Evolutionary conservation across 306 rosid species (phyloP).

Genomic region (Vicia sativa): DNA sequence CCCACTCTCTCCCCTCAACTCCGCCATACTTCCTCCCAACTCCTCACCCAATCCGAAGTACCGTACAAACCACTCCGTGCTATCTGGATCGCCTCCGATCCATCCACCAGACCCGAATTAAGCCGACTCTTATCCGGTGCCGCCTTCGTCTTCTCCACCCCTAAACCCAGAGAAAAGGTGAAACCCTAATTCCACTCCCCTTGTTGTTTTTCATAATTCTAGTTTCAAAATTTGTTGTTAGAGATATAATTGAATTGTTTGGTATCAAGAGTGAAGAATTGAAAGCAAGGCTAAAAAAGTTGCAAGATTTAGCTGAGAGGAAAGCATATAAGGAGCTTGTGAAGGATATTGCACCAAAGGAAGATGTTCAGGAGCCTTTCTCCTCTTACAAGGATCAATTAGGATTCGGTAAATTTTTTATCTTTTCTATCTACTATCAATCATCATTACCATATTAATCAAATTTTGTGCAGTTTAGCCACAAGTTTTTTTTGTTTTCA

Average conservation of each 20-base stretch:
- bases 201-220: neutral
- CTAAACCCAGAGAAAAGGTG: conserved; percentile 89
- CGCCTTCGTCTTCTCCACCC: conserved; percentile 60
- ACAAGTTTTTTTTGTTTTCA: neutral
- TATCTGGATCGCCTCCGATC: conserved; percentile 58
- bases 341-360: conserved; percentile 66
- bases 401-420: conserved; percentile 64
- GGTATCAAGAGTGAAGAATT: conserved; percentile 76
- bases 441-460: neutral
- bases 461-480: conserved; percentile 12
- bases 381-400: conserved; percentile 92
- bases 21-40: conserved; percentile 57
- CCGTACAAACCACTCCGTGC: conserved; percentile 61
- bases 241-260: no score
- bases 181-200: neutral
- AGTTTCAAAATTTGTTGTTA: no score
- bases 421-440: conserved; percentile 11
- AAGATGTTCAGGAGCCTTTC: conserved; percentile 66
- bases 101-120: conserved; percentile 53
- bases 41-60: conserved; percentile 47
- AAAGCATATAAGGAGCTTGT: conserved; percentile 84
- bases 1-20: conserved; percentile 57
- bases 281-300: conserved; percentile 68
- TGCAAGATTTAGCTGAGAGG: conserved; percentile 76
- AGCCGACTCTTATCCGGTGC: conserved; percentile 58